Percentiles rank a stretch among this genome's conserved stretches.
These are phyloP conservation scores for Spathaspora passalidarum DNA, from an alignment of 805 yeast species.

Conservation along the genomic window DNA sequence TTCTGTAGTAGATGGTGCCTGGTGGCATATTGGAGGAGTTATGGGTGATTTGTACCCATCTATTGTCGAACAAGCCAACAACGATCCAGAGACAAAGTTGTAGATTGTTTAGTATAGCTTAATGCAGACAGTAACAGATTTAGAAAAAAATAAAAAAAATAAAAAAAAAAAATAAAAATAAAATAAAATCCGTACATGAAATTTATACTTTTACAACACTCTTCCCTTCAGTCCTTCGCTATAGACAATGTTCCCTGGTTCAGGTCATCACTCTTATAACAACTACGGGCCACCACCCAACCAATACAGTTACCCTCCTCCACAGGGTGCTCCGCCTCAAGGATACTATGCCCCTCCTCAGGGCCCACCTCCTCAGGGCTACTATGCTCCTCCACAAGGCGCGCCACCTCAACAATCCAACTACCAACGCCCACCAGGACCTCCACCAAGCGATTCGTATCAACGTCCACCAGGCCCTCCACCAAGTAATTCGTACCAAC, in stretches of 20 bases:
- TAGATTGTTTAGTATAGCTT: slow-evolving; percentile 8
- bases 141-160: background rate
- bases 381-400: slow-evolving; percentile 6
- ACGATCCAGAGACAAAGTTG: slow-evolving; percentile 22
- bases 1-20: slow-evolving; percentile 85
- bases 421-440: background rate
- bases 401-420: slow-evolving; percentile 7
- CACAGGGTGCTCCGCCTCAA: slow-evolving; percentile 1
- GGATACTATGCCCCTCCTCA: background rate
- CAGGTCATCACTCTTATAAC: slow-evolving; percentile 11
- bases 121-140: background rate
- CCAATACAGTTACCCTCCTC: slow-evolving; percentile 2
- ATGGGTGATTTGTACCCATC: slow-evolving; percentile 34
- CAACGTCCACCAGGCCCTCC: slow-evolving; percentile 10
- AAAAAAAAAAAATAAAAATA: no score
- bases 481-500: slow-evolving; percentile 1
- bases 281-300: slow-evolving; percentile 2
- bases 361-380: slow-evolving; percentile 1
- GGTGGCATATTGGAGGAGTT: slow-evolving; percentile 71
- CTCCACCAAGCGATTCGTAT: background rate
- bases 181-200: no score
- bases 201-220: no score
- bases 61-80: slow-evolving; percentile 25
- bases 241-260: slow-evolving; percentile 18
- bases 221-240: background rate